A percentile compares a stretch with the other conserved stretches of the same genome.
Conservation (phyloP, 768 basidiomycete species). For the Mycena galericulata region DNA sequence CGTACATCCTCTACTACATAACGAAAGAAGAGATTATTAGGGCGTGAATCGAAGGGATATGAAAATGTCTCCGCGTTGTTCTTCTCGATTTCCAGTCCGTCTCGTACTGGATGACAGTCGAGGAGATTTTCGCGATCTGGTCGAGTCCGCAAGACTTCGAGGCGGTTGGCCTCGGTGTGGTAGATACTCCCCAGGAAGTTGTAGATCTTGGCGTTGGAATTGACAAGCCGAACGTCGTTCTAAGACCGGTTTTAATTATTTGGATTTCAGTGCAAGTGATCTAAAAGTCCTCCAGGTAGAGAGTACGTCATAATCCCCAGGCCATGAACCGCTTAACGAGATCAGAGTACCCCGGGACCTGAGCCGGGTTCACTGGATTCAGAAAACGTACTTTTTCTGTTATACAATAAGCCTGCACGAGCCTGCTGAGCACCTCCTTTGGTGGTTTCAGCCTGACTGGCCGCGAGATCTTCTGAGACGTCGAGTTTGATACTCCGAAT, state of each 20-base stretch:
- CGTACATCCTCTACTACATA: no score
- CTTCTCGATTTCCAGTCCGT: slow-evolving; percentile 76
- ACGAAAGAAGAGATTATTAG: no score
- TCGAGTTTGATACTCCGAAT: slow-evolving; percentile 40
- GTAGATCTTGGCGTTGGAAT: slow-evolving; percentile 78
- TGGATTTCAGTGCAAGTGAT: neutral
- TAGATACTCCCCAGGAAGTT: slow-evolving; percentile 83
- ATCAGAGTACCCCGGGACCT: slow-evolving; percentile 74
- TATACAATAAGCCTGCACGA: no score
- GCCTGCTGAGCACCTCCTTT: slow-evolving; percentile 75
- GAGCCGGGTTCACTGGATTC: slow-evolving; percentile 68
- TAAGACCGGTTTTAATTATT: slow-evolving; percentile 39
- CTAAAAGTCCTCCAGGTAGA: slow-evolving; percentile 80
- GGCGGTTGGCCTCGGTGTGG: slow-evolving; percentile 76
- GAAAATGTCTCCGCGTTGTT: slow-evolving; percentile 57
- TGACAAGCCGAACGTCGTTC: slow-evolving; percentile 81
- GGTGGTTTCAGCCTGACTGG: slow-evolving; percentile 83
- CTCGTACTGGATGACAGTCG: slow-evolving; percentile 84
- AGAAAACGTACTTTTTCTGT: slow-evolving; percentile 89
- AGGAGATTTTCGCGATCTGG: slow-evolving; percentile 76
- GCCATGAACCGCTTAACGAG: slow-evolving; percentile 89
- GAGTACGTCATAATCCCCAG: slow-evolving; percentile 90
- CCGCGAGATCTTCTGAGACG: slow-evolving; percentile 54
- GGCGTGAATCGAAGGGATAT: no score
- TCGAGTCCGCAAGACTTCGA: slow-evolving; percentile 80